Base-by-base conservation (phyloP, 2,329 filamentous ascomycete genomes). In the Diaporthe aspalathi region DNA sequence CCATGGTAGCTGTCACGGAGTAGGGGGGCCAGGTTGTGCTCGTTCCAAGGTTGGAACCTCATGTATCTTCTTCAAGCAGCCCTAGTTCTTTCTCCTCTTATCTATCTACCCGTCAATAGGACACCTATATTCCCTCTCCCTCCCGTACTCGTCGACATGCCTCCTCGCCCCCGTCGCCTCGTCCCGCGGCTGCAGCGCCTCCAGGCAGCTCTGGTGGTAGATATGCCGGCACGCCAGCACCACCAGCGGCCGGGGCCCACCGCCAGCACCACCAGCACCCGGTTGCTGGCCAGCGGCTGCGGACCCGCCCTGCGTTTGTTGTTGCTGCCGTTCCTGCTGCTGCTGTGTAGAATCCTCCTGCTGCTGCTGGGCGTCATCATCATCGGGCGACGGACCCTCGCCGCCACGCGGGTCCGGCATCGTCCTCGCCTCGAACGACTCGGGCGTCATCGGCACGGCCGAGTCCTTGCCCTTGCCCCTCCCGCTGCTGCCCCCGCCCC, bases 141-240 rank as follows among this genome's bases (percentile, higher is more conserved):
- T 79, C 16, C 80, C 81, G 65, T 79, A 77, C 50, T 82, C 84
- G 43, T 82, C 81, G 9, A 85, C 81, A 72, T 82, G 87, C 70
- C 82, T 84, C 70, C 83, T 84, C 74, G 81, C 82, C 75, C 32
- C 78, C 75, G 78, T 79, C 76, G 73, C 24, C 70, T 70, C 76
- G 79, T 84, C 76, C 73, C 87, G 84, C 43, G 85, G 86, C 75
- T 89, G 88, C 74, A 92, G 80, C 72, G 89, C 86, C 78, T 95
- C 93, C 49, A 93, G 82, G 77, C 91, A 94, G 32, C 83, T 84
- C 78, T 90, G 86, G 81, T 93, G 91, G 76, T 92, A 93, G 22
- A 92, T 88, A 79, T 93, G 91, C 69, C 91, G 85, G 78, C 91
- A 93, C 27, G 91, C 91, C 76, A 93, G 82, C 62, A 93, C 87